These are phyloP conservation scores for Berkeleyomyces basicola DNA, from an alignment of 2,329 filamentous ascomycete genomes.

Conservation along the genomic window DNA sequence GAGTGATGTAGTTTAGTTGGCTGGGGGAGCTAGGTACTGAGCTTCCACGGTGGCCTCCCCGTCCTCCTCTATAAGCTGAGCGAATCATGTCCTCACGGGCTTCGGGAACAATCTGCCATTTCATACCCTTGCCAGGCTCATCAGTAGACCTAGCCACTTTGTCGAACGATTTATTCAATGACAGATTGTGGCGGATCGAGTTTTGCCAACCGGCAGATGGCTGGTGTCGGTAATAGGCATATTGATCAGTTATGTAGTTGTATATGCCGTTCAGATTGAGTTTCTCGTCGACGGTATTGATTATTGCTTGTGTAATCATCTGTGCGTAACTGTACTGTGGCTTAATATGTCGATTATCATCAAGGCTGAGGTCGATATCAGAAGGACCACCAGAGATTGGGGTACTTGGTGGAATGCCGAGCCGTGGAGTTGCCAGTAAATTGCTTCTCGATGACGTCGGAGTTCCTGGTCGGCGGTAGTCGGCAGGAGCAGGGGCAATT, in stretches of 20 bases:
- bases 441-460: constrained; percentile 24
- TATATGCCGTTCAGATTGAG: constrained; percentile 88
- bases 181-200: constrained; percentile 91
- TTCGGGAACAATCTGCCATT: constrained; percentile 85
- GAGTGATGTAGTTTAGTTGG: constrained; percentile 43
- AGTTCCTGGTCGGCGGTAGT: constrained; percentile 44
- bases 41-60: constrained; percentile 48
- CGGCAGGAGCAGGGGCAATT: constrained; percentile 42
- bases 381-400: constrained; percentile 20
- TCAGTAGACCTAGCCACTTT: constrained; percentile 86
- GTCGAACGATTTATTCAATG: constrained; percentile 83
- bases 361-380: constrained; percentile 61
- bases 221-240: constrained; percentile 83
- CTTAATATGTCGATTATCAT: constrained; percentile 79
- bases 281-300: constrained; percentile 73
- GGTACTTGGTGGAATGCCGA: constrained; percentile 6
- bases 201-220: constrained; percentile 82
- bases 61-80: constrained; percentile 45
- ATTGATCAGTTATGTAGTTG: constrained; percentile 76
- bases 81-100: constrained; percentile 76
- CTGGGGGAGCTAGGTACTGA: constrained; percentile 54
- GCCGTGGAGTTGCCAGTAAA: constrained; percentile 7
- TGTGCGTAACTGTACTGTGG: constrained; percentile 93
- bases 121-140: constrained; percentile 97
- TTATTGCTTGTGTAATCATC: constrained; percentile 90